Evolutionary conservation across 2,329 filamentous ascomycete species (phyloP).

Genomic region (Colletotrichum eleusines): DNA sequence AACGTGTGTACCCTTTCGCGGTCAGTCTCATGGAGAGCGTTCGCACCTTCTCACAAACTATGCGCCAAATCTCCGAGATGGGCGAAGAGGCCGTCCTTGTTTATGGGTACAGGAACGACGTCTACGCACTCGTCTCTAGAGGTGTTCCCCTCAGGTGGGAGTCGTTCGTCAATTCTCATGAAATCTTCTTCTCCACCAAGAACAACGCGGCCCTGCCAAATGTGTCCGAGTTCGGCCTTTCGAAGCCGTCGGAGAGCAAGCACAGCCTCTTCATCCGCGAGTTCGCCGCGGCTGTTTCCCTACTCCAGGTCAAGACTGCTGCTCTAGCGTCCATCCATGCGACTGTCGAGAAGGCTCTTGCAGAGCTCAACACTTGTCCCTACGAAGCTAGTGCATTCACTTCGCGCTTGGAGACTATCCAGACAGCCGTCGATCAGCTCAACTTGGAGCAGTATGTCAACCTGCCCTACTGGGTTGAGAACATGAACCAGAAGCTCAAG

Average conservation of each 20-base stretch:
- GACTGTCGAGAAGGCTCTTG: constrained; percentile 83
- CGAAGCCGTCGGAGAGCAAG: constrained; percentile 81
- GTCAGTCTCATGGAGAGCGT: constrained; percentile 99
- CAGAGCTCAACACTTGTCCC: constrained; percentile 85
- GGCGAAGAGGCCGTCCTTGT: constrained; percentile 87
- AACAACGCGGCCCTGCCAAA: constrained; percentile 54
- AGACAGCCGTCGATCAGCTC: constrained; percentile 93
- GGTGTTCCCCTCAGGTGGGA: constrained; percentile 95
- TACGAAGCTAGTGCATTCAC: constrained; percentile 87
- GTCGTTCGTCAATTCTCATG: constrained; percentile 96
- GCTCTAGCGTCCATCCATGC: constrained; percentile 83
- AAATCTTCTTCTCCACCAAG: constrained; percentile 76
- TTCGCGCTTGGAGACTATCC: constrained; percentile 83
- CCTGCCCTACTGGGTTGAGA: constrained; percentile 87
- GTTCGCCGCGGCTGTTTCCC: constrained; percentile 87
- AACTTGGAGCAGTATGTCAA: constrained; percentile 98
- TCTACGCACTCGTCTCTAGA: constrained; percentile 84
- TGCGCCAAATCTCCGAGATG: constrained; percentile 86
- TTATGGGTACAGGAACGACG: constrained; percentile 91
- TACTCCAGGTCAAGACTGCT: constrained; percentile 88
- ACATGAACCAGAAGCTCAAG: constrained; percentile 89
- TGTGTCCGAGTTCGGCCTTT: constrained; percentile 55
- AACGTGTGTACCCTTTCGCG: constrained; percentile 96
- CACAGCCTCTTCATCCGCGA: constrained; percentile 97
- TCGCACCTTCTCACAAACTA: constrained; percentile 90